Evolutionary conservation across 2,329 filamentous ascomycete species (phyloP).

Genomic region (Sporothrix inflata): DNA sequence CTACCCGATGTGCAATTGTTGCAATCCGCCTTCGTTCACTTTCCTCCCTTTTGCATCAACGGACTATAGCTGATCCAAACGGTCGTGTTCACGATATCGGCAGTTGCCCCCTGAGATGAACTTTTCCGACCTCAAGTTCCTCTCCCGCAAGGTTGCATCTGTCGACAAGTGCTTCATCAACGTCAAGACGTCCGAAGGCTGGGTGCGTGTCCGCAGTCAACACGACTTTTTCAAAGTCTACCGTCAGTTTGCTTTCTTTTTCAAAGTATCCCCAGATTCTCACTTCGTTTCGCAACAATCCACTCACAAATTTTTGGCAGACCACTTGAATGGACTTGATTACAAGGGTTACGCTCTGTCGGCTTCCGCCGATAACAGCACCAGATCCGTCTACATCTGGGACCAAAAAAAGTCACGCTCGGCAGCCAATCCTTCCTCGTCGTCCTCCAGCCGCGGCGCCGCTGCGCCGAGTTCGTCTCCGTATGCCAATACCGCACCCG

Average conservation of each 20-base stretch:
- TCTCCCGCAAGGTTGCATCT: slow-evolving; percentile 3
- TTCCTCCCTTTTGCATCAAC: background rate
- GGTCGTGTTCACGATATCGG: too few species aligned
- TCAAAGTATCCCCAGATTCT: background rate
- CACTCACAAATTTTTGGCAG: background rate
- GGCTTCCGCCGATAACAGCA: slow-evolving; percentile 27
- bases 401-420: slow-evolving; percentile 19
- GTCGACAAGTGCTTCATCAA: slow-evolving; percentile 31
- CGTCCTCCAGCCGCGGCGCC: background rate
- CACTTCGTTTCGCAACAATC: background rate
- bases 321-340: slow-evolving; percentile 18
- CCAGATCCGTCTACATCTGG: slow-evolving; percentile 22
- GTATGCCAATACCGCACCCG: background rate
- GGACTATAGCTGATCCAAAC: background rate
- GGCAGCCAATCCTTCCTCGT: background rate
- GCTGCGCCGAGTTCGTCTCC: background rate
- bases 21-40: background rate
- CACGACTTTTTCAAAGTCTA: slow-evolving; percentile 16
- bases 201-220: slow-evolving; percentile 26
- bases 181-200: slow-evolving; percentile 24
- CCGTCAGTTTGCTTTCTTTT: slow-evolving; percentile 25
- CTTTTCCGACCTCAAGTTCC: slow-evolving; percentile 19
- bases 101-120: slow-evolving; percentile 25
- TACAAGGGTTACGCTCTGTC: slow-evolving; percentile 18
- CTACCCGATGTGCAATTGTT: background rate